Percentiles rank a stretch among this genome's conserved stretches.
phyloP scores from a whole-genome alignment of 2,329 filamentous ascomycete genomes.

The Aspergillus pseudonomiae region DNA sequence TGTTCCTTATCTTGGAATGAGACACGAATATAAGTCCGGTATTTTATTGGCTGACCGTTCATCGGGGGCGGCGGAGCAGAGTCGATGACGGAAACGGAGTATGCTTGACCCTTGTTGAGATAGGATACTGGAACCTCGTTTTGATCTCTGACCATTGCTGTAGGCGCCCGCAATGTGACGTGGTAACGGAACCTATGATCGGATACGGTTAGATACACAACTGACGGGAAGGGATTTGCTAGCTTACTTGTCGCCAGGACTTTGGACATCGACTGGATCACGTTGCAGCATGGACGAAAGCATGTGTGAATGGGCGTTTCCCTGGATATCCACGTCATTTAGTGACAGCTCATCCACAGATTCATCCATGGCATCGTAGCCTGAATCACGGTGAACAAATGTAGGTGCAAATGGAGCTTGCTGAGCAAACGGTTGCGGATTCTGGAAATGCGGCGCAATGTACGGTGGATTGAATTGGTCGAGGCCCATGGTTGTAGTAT shows the following conservation, averaged over 20 bases:
- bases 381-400: slow-evolving; percentile 78
- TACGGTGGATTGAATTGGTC: slow-evolving; percentile 66
- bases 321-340: slow-evolving; percentile 55
- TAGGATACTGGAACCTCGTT: slow-evolving; percentile 98
- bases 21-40: slow-evolving; percentile 89
- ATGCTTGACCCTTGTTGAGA: slow-evolving; percentile 95
- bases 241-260: slow-evolving; percentile 57
- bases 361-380: slow-evolving; percentile 78
- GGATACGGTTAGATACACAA: slow-evolving; percentile 18
- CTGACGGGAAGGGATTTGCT: background rate
- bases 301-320: slow-evolving; percentile 56
- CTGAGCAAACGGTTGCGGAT: slow-evolving; percentile 72
- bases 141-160: slow-evolving; percentile 84
- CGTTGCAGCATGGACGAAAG: slow-evolving; percentile 33
- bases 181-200: slow-evolving; percentile 76
- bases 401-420: slow-evolving; percentile 70
- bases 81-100: slow-evolving; percentile 82
- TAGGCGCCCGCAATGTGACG: slow-evolving; percentile 87
- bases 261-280: slow-evolving; percentile 30
- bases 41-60: slow-evolving; percentile 65
- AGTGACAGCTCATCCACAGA: slow-evolving; percentile 68
- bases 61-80: slow-evolving; percentile 65
- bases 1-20: slow-evolving; percentile 98
- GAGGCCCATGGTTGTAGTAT: slow-evolving; percentile 65
- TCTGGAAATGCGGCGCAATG: slow-evolving; percentile 62